Evolutionary conservation across 306 rosid species (phyloP).

Genomic region (Ammopiptanthus mongolicus): DNA sequence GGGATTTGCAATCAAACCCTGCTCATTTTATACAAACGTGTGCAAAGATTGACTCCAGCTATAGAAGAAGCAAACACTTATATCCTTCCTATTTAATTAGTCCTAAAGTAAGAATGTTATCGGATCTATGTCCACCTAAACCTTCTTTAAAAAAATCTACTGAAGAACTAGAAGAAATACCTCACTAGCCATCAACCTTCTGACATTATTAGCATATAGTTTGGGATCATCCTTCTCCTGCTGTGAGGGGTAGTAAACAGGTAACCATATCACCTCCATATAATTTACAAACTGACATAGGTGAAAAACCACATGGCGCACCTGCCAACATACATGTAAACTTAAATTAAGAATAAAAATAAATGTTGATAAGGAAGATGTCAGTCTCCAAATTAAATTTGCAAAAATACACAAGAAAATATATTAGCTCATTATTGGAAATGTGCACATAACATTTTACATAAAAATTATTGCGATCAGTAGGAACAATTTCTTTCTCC

Average conservation of each 20-base stretch:
- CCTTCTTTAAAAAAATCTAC: neutral
- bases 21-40: neutral
- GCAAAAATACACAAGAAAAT: neutral
- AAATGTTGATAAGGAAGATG: neutral
- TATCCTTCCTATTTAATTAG: neutral
- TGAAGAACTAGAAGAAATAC: conserved; percentile 33
- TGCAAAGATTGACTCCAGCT: neutral
- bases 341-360: neutral
- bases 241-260: conserved; percentile 67
- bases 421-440: neutral
- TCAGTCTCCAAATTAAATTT: neutral
- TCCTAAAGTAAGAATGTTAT: neutral
- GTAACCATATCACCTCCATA: conserved; percentile 72
- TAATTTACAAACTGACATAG: conserved; percentile 89
- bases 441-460: neutral
- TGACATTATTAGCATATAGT: conserved; percentile 65
- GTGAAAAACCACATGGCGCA: conserved; percentile 83
- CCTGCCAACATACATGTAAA: conserved; percentile 46
- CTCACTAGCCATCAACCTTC: conserved; percentile 93
- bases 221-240: conserved; percentile 91
- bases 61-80: neutral
- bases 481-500: neutral
- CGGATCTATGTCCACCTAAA: neutral
- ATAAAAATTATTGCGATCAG: neutral
- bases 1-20: too few relatives aligned